Conservation (phyloP, 2,329 filamentous ascomycete genomes). For the Celoporthe dispersa region DNA sequence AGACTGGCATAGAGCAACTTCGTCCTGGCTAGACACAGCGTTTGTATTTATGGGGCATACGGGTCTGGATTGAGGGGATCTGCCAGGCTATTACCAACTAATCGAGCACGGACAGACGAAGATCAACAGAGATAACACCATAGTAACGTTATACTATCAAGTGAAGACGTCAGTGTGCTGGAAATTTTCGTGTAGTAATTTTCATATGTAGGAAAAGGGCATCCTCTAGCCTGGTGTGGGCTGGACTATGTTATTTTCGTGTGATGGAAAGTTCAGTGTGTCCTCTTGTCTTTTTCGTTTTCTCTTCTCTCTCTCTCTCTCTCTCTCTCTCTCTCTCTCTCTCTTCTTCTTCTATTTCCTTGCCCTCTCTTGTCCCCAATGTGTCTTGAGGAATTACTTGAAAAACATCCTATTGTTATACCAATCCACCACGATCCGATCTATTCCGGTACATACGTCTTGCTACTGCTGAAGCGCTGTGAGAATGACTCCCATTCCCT, state of each 20-base stretch:
- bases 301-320: too few relatives aligned
- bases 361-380: too few relatives aligned
- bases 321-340: too few relatives aligned
- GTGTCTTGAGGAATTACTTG: too few relatives aligned
- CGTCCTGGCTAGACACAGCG: neutral
- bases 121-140: constrained; percentile 3
- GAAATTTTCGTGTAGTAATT: neutral
- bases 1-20: neutral
- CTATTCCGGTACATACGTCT: too few relatives aligned
- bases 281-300: too few relatives aligned
- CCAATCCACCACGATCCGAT: too few relatives aligned
- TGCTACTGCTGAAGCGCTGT: neutral
- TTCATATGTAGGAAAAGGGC: neutral
- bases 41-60: neutral
- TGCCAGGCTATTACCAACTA: neutral
- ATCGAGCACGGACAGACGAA: neutral
- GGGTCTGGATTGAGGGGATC: neutral
- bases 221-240: too few relatives aligned
- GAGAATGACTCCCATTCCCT: neutral
- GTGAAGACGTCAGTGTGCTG: neutral
- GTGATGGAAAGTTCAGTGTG: too few relatives aligned
- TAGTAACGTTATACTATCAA: neutral
- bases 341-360: too few relatives aligned
- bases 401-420: too few relatives aligned
- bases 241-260: too few relatives aligned